A percentile compares a stretch with the other conserved stretches of the same genome.
Evolutionary conservation across 2,329 filamentous ascomycete species (phyloP).

Genomic region (Paraphoma sp.): DNA sequence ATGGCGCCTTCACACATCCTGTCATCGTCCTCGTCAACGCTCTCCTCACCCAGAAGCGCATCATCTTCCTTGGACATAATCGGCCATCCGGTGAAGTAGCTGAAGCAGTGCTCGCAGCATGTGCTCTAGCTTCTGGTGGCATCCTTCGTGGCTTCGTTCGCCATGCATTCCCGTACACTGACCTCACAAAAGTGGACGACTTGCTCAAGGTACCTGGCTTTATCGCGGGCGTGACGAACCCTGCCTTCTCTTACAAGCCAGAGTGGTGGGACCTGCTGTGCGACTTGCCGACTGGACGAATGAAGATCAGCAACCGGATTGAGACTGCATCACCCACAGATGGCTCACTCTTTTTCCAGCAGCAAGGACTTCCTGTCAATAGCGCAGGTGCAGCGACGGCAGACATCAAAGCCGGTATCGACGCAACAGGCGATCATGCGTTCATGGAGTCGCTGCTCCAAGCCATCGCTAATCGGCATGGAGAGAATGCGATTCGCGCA

Average conservation of each 20-base stretch:
- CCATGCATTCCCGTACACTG: conserved; percentile 97
- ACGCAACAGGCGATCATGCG: conserved; percentile 82
- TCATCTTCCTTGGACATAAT: conserved; percentile 95
- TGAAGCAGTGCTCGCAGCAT: conserved; percentile 97
- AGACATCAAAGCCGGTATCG: conserved; percentile 53
- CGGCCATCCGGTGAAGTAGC: conserved; percentile 95
- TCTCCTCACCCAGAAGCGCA: conserved; percentile 91
- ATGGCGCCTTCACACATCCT: conserved; percentile 86
- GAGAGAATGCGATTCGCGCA: conserved; percentile 83
- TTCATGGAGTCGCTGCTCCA: conserved; percentile 89
- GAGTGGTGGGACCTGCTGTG: conserved; percentile 99
- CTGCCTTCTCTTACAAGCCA: conserved; percentile 90
- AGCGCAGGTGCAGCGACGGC: conserved; percentile 21
- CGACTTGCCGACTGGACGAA: conserved; percentile 86
- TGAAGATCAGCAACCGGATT: conserved; percentile 92
- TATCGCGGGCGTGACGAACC: conserved; percentile 97
- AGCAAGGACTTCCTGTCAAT: conserved; percentile 58
- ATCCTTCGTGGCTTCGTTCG: conserved; percentile 92
- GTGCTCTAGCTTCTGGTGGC: conserved; percentile 89
- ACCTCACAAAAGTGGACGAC: conserved; percentile 97
- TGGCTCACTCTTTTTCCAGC: conserved; percentile 85
- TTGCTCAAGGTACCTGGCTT: conserved; percentile 95
- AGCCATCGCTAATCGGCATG: conserved; percentile 84
- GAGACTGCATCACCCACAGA: conserved; percentile 83
- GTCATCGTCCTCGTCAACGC: conserved; percentile 95